These are phyloP conservation scores for Saccharomyces uvarum DNA, from an alignment of 1,139 yeast species.

Conservation along the genomic window DNA sequence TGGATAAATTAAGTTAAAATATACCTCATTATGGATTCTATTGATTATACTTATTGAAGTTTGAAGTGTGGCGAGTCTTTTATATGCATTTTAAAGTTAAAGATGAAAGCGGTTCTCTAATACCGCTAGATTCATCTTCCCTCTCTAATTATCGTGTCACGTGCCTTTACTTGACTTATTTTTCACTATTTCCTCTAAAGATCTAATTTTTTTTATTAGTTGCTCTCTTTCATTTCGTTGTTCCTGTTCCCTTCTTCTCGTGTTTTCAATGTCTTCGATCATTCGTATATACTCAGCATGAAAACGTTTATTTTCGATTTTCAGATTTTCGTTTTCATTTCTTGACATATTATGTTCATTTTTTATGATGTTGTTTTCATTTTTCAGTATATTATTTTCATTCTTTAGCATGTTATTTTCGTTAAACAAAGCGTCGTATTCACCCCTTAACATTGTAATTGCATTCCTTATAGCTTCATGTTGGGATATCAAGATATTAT, in stretches of 20 bases:
- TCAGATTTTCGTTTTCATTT: background rate
- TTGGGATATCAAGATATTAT: background rate
- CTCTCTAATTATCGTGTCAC: background rate
- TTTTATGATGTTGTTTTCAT: slow-evolving; percentile 3
- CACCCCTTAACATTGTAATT: background rate
- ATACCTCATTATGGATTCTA: background rate
- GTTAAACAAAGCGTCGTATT: background rate
- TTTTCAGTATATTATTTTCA: slow-evolving; percentile 8
- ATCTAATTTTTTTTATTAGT: background rate
- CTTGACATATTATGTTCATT: background rate
- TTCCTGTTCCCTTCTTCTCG: background rate
- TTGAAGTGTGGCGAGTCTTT: background rate
- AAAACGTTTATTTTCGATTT: background rate
- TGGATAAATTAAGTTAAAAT: background rate
- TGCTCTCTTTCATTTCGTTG: background rate
- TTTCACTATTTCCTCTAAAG: background rate
- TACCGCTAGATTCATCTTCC: background rate
- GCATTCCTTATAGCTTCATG: background rate
- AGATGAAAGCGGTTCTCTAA: background rate
- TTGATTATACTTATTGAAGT: background rate
- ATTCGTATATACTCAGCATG: background rate
- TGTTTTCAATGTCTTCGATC: background rate
- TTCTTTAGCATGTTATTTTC: slow-evolving; percentile 9
- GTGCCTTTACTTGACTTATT: background rate
- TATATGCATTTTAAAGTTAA: background rate